Evolutionary conservation across 345 rosid genomes (phyloP).

Genomic region (Linum trigynum): DNA sequence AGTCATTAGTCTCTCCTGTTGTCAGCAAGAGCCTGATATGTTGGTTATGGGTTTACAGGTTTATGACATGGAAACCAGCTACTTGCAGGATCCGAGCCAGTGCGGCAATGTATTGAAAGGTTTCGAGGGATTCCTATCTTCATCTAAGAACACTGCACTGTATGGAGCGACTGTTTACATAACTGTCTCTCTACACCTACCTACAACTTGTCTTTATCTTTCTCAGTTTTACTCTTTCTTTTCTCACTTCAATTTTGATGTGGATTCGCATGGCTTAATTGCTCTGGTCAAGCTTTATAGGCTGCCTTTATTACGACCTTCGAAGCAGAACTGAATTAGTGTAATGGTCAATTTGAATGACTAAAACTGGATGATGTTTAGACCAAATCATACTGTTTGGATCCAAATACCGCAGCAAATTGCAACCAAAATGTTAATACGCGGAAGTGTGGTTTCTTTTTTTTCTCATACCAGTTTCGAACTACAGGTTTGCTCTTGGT

Average conservation of each 20-base stretch:
- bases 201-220: background rate
- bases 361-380: too few species aligned
- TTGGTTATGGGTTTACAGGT: constrained; percentile 37
- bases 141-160: constrained; percentile 79
- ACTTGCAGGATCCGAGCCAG: constrained; percentile 91
- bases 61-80: constrained; percentile 96
- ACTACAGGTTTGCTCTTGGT: too few species aligned
- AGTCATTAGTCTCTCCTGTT: too few species aligned
- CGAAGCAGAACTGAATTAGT: too few species aligned
- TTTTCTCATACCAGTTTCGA: background rate
- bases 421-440: background rate
- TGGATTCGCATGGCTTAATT: too few species aligned
- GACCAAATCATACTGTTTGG: too few species aligned
- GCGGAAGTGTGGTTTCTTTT: background rate
- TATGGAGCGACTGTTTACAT: constrained; percentile 28
- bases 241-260: background rate
- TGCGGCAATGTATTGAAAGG: constrained; percentile 93
- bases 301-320: background rate
- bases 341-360: too few species aligned
- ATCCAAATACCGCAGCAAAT: too few species aligned
- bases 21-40: too few species aligned
- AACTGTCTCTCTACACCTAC: background rate
- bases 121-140: constrained; percentile 86
- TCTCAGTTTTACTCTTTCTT: background rate
- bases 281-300: too few species aligned